Base-by-base conservation (phyloP, 345 rosid species). In the Corchorus olitorius region DNA sequence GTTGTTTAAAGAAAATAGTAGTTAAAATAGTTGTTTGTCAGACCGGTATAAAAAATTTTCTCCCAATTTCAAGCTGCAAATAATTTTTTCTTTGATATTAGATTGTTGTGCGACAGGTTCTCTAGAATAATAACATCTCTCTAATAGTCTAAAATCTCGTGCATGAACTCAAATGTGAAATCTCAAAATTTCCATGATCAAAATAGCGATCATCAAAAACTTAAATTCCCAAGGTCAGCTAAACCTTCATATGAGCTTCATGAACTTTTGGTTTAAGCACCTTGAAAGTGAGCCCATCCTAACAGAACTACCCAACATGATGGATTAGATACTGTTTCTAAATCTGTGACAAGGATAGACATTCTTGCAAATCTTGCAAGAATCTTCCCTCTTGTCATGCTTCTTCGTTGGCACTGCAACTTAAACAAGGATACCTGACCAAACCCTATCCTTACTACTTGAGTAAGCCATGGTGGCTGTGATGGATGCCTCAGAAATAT, bases 181-280 rank as follows among this genome's bases (percentile, higher is more conserved):
- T n/a, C 41, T 43, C 16, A 43, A 65, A 43, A 43, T 65, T 11
- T 43, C 70, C 43, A 65, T 65, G 6, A n/a, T 65, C 69, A 65
- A 8, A 27, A 27, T 27, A 27, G 27, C 1, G 27, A 27, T 27
- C 27, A 27, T 27, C 27, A 27, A 27, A 27, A 39, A 4, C 34
- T 10, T 63, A 63, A 37, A 63, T 63, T 37, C 0, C 50, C 69
- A 65, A 65, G 69, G n/a, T 65, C 41, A 65, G 15, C 11, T 6
- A 41, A 64, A 41, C 33, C 27, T 41, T 39, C 41, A 9, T 41
- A 41, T 65, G 9, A 20, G 20, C 6, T 65, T 41, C 50, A 65
- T 4, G 11, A 41, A 5, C 34, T 33, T 65, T 9, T 16, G 52
- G n/a, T 65, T 65, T 41, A 22, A 67, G 55, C 4, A 4, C 55